phyloP scores from a whole-genome alignment of 768 basidiomycete species.

The Leccinum uliginosum region DNA sequence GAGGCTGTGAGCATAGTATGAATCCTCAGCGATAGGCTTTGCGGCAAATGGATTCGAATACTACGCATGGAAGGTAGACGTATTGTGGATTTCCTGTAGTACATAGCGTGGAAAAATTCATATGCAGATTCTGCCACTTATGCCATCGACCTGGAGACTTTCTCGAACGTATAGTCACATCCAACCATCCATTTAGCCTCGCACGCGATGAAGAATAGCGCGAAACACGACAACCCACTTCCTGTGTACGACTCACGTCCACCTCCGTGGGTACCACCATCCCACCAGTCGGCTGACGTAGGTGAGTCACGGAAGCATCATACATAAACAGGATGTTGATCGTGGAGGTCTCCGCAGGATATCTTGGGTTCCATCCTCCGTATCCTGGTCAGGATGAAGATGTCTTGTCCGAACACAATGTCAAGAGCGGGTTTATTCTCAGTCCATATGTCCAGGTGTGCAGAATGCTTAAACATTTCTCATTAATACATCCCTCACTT shows the following conservation, averaged over 20 bases:
- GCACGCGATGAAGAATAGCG: conserved; percentile 21
- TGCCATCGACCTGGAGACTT: not conserved
- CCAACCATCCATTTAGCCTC: not conserved
- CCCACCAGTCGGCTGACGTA: conserved; percentile 64
- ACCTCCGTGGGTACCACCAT: conserved; percentile 67
- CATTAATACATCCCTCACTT: not conserved
- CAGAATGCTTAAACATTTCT: not conserved
- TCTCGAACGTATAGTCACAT: not conserved
- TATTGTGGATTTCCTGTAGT: no score
- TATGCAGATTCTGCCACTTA: not conserved
- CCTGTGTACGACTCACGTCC: conserved; percentile 65
- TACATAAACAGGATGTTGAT: not conserved
- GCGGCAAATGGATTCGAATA: no score
- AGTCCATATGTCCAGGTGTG: conserved; percentile 55
- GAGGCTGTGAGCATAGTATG: no score
- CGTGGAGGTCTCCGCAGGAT: conserved; percentile 42
- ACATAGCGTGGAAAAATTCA: not conserved
- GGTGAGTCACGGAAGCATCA: conserved; percentile 37
- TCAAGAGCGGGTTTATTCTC: conserved; percentile 62
- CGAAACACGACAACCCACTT: conserved; percentile 30
- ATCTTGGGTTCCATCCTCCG: conserved; percentile 73
- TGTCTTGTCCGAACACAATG: conserved; percentile 54
- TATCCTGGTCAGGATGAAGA: conserved; percentile 74
- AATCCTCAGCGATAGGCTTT: no score
- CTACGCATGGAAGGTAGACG: no score